Base-by-base conservation (phyloP, 345 rosid genomes). In the Gossypium herbaceum region DNA sequence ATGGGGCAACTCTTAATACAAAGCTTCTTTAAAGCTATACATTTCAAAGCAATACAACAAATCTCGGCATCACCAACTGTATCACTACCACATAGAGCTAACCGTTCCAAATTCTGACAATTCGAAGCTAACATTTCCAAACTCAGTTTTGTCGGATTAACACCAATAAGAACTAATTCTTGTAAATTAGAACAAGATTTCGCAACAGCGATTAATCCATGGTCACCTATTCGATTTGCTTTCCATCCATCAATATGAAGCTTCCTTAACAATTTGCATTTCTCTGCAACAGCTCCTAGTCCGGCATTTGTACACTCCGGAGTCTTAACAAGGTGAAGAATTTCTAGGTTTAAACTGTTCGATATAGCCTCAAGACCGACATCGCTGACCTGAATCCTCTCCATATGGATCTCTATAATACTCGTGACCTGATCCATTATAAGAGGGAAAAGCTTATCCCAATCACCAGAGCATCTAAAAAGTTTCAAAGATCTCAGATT, bases 181-280 rank as follows among this genome's bases (percentile, higher is more conserved):
- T 89, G 93, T 77, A 92, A 80, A 79, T 86, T 90, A 39, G 87
- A 79, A 77, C 91, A 90, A 27, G 73, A 81, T 68, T 86, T 90
- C 0, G 91, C 91, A 15, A 90, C 85, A 1, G 91, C 78, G 2
- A 81, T 71, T 29, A 90, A 73, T 58, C 95, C 93, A 10, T 89
- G 86, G 61, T 92, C 95, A 0, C 92, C 92, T 20, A 90, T 88
- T 24, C 90, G 85, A 71, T 91, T 86, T 0, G 86, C 86, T 79
- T 88, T 92, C 84, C 87, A 86, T 52, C 93, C 93, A 83, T 91
- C 97, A 68, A 89, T 84, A 77, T 89, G 90, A 70, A 91, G 92
- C 89, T 92, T 90, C 68, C 91, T 85, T 63, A 90, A 63, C 20
- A 86, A 77, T 73, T 79, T 89, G 72, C 97, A 92, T 0, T 88